Base-by-base conservation (phyloP, 2,329 filamentous ascomycete genomes). In the Penicillium sp. region DNA sequence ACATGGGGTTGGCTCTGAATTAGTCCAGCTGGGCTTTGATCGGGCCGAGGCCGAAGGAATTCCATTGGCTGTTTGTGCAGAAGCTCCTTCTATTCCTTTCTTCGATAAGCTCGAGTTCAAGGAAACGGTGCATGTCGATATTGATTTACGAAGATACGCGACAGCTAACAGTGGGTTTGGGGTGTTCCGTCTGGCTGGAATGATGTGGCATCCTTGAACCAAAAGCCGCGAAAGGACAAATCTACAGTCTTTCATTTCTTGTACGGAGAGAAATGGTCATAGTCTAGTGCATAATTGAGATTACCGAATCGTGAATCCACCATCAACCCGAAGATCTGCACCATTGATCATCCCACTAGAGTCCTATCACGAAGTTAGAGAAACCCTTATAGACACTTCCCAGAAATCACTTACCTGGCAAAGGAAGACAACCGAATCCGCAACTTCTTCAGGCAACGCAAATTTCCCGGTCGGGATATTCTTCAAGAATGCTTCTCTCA, bases 341-440 rank as follows among this genome's bases (percentile, higher is more conserved):
- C 74, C 75, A 53, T 77, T 77, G 21, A 76, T 71, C 75, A 76
- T 77, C 0, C 69, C 74, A 43, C 73, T 76, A 7, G 70, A 75
- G 52, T 77, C 74, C 66, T 74, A 47, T 45, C 41, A 1, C n/a
- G 8, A 8, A 13, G 43, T 61, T 19, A 61, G 54, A 55, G 19
- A 43, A 14, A 44, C 45, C 2, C 9, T 24, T 8, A 21, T 10
- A 6, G 1, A 29, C 9, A 27, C 9, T 22, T 2, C 27, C 3
- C 7, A 9, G 2, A 22, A 6, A 3, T 35, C 7, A 58, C 67
- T 48, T 58, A 71, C 72, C 65, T 75, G 68, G 52, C 74, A 76
- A 37, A 78, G 64, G 52, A 75, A 77, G 1, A 73, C 51, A 11
- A 76, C 72, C 0, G 75, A 68, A 55, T 75, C 72, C 1, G 74